Percentiles rank a stretch among this genome's conserved stretches.
Evolutionary conservation across 2,329 filamentous ascomycete genomes (phyloP).

Genomic region (Cercospora zeina): DNA sequence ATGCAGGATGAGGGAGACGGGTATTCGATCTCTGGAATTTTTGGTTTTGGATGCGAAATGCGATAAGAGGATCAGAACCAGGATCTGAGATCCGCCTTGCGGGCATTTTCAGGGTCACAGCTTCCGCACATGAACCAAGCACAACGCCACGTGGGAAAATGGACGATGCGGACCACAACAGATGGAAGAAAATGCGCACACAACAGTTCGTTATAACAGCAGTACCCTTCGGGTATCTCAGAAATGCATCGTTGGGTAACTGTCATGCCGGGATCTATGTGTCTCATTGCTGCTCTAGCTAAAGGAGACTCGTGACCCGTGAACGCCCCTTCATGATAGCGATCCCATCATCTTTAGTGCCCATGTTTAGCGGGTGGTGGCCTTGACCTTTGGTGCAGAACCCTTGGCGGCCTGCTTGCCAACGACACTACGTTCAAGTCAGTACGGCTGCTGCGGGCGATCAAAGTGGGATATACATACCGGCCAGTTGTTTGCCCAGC

Average conservation of each 20-base stretch:
- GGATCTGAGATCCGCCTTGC: not conserved
- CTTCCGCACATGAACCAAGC: not conserved
- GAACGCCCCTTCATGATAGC: constrained; percentile 18
- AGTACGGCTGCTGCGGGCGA: not conserved
- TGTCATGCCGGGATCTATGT: constrained; percentile 24
- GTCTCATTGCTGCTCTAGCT: constrained; percentile 19
- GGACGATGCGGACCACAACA: not conserved
- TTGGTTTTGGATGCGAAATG: not conserved
- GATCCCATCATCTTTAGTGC: not conserved
- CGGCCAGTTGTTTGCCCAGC: constrained; percentile 69
- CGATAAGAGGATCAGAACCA: constrained; percentile 9
- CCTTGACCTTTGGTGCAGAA: constrained; percentile 77
- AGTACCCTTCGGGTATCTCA: constrained; percentile 11
- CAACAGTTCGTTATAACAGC: not conserved
- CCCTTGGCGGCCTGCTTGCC: constrained; percentile 99
- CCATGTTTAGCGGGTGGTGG: constrained; percentile 73
- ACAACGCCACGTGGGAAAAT: constrained; percentile 1
- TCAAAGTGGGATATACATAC: constrained; percentile 29
- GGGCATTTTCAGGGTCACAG: not conserved
- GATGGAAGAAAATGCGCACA: not conserved
- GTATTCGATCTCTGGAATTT: constrained; percentile 1
- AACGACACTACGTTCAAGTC: constrained; percentile 57
- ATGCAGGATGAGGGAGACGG: not conserved
- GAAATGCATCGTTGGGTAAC: constrained; percentile 19
- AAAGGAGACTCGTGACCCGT: constrained; percentile 18